phyloP scores from a whole-genome alignment of 176 grass and related monocot genomes.

The Lolium multiflorum region DNA sequence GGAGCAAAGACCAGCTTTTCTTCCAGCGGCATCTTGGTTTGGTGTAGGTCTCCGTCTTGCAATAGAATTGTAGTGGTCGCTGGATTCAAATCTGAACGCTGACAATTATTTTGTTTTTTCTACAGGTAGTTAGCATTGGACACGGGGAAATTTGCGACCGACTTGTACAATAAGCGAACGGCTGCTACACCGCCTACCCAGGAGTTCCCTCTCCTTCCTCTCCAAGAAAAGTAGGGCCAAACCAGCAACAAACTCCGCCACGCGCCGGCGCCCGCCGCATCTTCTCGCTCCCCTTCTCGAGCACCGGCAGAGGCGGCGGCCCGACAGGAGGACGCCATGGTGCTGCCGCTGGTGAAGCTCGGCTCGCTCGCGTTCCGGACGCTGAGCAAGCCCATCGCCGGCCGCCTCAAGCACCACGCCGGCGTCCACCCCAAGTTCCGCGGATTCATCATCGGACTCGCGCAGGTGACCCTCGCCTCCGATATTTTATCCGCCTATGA shows the following conservation, averaged over 20 bases:
- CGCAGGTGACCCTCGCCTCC: conserved; percentile 60
- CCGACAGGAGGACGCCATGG: conserved; percentile 40
- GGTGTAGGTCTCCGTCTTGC: too few relatives aligned
- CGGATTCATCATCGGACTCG: conserved; percentile 72
- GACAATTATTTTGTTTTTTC: too few relatives aligned
- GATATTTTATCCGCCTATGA: neutral
- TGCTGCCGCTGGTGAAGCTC: conserved; percentile 81
- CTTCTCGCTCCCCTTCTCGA: conserved; percentile 12
- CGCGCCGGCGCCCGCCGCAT: neutral
- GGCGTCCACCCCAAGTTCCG: conserved; percentile 84
- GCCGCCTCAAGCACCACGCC: conserved; percentile 78
- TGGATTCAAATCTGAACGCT: too few relatives aligned
- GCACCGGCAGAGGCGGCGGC: neutral
- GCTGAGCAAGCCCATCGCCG: conserved; percentile 86
- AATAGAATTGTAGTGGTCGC: too few relatives aligned
- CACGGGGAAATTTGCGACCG: too few relatives aligned
- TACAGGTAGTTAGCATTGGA: too few relatives aligned
- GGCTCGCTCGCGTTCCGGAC: conserved; percentile 74
- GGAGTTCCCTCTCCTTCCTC: conserved; percentile 41
- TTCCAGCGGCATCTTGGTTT: too few relatives aligned
- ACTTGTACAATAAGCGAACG: too few relatives aligned
- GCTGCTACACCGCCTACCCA: too few relatives aligned
- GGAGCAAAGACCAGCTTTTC: too few relatives aligned
- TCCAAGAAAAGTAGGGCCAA: conserved; percentile 50
- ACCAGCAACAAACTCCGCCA: conserved; percentile 35